phyloP scores from a whole-genome alignment of 345 rosid species.

The Rhodamnia rubescens region DNA sequence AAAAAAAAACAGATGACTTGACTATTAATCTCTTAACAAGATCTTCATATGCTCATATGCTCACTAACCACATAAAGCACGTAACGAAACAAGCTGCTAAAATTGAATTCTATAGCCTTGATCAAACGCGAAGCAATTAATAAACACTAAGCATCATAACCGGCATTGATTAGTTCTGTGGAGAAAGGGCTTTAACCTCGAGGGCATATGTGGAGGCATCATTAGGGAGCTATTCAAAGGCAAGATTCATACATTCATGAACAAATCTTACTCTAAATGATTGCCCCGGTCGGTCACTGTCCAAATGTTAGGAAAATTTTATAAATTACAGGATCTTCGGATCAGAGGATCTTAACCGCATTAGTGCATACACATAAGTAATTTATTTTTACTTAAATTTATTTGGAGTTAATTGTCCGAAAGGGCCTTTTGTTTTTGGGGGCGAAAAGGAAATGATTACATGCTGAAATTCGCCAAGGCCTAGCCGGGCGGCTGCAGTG shows the following conservation, averaged over 20 bases:
- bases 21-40: background rate
- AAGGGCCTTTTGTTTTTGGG: background rate
- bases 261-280: constrained; percentile 36
- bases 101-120: background rate
- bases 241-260: constrained; percentile 15
- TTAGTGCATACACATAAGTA: background rate
- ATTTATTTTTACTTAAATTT: too few relatives aligned
- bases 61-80: background rate
- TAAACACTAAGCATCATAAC: background rate
- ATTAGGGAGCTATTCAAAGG: constrained; percentile 30
- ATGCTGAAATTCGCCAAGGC: constrained; percentile 14
- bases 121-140: background rate
- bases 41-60: background rate
- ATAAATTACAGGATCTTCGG: background rate
- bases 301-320: background rate
- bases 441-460: constrained; percentile 3
- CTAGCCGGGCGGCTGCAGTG: constrained; percentile 9
- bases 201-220: constrained; percentile 31
- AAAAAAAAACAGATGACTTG: background rate
- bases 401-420: background rate
- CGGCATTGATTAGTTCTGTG: background rate
- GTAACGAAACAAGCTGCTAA: background rate
- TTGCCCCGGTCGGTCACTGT: constrained; percentile 4
- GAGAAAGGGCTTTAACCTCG: background rate
- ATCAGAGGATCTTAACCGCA: constrained; percentile 1